Conservation (phyloP, 208 protist genomes). For the Leishmania martiniquensis region DNA sequence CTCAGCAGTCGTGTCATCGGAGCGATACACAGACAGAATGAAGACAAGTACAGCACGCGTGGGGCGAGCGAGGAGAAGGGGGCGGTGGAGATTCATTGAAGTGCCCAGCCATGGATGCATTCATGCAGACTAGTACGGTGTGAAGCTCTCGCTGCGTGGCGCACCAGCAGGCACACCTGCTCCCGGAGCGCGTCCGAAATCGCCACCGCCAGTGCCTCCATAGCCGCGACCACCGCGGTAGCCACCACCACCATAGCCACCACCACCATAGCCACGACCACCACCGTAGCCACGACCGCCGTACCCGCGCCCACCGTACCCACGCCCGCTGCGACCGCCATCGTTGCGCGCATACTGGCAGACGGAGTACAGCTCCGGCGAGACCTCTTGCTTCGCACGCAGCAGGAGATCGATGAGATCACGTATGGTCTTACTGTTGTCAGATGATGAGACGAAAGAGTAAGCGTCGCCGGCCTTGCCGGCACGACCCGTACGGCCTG, state of each 20-base stretch:
- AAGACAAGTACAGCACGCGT: background rate
- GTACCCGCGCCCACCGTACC: conserved; percentile 32
- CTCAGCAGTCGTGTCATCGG: background rate
- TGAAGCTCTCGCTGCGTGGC: conserved; percentile 39
- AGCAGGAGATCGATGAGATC: conserved; percentile 77
- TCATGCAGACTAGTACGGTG: conserved; percentile 38
- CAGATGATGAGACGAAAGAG: conserved; percentile 76
- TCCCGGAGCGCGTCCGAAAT: no score
- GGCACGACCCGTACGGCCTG: conserved; percentile 90
- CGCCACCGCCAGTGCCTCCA: conserved; percentile 19
- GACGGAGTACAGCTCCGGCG: conserved; percentile 66
- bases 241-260: conserved; percentile 18
- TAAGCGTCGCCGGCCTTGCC: conserved; percentile 87
- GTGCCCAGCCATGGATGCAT: background rate
- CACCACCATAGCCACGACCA: conserved; percentile 29
- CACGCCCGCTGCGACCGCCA: conserved; percentile 33
- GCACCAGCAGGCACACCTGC: conserved; percentile 14
- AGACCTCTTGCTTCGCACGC: conserved; percentile 68
- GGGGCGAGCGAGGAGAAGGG: background rate
- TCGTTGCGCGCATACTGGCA: conserved; percentile 39
- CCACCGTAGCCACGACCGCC: conserved; percentile 23
- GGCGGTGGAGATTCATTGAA: background rate
- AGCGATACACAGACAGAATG: background rate
- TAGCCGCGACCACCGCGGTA: conserved; percentile 26
- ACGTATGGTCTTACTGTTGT: conserved; percentile 77